phyloP scores from a whole-genome alignment of 2,329 filamentous ascomycete species.

The Microsporum ferrugineum region DNA sequence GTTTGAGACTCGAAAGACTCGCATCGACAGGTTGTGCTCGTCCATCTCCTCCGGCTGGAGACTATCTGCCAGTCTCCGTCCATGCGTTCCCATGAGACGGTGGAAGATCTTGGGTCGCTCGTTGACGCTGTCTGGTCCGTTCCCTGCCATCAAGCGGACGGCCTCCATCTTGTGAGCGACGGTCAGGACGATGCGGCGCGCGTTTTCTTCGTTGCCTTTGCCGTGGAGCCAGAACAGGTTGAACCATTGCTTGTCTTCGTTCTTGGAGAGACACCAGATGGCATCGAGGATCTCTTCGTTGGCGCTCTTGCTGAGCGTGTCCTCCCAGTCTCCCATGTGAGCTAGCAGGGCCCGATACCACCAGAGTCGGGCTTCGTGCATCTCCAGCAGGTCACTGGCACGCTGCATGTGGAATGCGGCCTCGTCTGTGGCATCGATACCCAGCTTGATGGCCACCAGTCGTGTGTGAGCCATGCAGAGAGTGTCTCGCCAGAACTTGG shows the following conservation, averaged over 20 bases:
- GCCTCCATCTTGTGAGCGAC: not conserved
- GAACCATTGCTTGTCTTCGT: not conserved
- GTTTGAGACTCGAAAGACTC: not conserved
- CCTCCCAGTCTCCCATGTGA: not conserved
- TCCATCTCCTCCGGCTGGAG: not conserved
- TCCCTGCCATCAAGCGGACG: not conserved
- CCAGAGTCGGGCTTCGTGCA: not conserved
- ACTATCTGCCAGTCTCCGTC: not conserved
- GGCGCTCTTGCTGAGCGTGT: not conserved
- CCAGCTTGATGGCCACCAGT: conserved; percentile 1
- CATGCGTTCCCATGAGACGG: not conserved
- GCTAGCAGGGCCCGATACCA: not conserved
- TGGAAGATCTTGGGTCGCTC: too few species aligned
- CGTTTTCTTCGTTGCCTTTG: not conserved
- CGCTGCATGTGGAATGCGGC: not conserved
- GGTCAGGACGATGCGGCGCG: not conserved
- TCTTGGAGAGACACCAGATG: not conserved
- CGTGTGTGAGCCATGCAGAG: conserved; percentile 3
- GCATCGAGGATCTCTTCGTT: not conserved
- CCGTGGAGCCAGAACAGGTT: not conserved
- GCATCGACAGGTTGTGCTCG: not conserved
- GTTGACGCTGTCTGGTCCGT: too few species aligned
- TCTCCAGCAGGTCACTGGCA: not conserved
- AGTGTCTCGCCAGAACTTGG: not conserved
- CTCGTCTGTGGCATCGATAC: not conserved